A percentile compares a stretch with the other conserved stretches of the same genome.
Evolutionary conservation across 306 rosid genomes (phyloP).

Genomic region (Senna tora): DNA sequence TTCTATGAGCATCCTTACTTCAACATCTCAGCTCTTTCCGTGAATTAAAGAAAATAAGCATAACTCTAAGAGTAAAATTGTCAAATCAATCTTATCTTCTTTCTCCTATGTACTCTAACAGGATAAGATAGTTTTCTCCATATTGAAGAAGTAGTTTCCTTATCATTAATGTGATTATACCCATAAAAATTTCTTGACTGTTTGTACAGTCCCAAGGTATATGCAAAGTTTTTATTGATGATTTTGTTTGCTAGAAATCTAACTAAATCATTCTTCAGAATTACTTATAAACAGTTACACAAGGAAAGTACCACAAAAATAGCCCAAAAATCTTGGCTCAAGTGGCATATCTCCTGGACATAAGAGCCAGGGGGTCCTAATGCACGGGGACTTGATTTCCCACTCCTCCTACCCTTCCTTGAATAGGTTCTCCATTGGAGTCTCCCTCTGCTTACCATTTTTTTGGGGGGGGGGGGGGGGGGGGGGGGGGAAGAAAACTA

Average conservation of each 20-base stretch:
- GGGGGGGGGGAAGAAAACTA: too few relatives aligned
- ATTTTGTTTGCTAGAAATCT: constrained; percentile 26
- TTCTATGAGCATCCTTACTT: not conserved
- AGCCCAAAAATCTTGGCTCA: not conserved
- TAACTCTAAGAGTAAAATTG: not conserved
- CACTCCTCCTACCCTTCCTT: too few relatives aligned
- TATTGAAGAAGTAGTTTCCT: constrained; percentile 12
- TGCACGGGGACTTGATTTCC: too few relatives aligned
- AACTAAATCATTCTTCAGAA: constrained; percentile 2
- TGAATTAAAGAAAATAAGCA: not conserved
- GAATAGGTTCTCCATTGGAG: too few relatives aligned
- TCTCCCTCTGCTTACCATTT: too few relatives aligned
- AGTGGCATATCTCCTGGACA: too few relatives aligned
- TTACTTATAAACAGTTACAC: constrained; percentile 29
- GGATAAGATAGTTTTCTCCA: not conserved
- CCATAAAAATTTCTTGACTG: constrained; percentile 28
- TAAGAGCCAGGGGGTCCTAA: too few relatives aligned
- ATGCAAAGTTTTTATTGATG: constrained; percentile 12
- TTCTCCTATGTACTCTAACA: not conserved
- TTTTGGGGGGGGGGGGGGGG: too few relatives aligned
- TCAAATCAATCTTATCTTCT: not conserved
- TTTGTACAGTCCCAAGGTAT: not conserved
- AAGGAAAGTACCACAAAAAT: constrained; percentile 1
- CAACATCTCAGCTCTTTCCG: not conserved
- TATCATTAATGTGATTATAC: constrained; percentile 27